phyloP scores from a whole-genome alignment of 257 asterid genomes.

The Eustoma russellianum region DNA sequence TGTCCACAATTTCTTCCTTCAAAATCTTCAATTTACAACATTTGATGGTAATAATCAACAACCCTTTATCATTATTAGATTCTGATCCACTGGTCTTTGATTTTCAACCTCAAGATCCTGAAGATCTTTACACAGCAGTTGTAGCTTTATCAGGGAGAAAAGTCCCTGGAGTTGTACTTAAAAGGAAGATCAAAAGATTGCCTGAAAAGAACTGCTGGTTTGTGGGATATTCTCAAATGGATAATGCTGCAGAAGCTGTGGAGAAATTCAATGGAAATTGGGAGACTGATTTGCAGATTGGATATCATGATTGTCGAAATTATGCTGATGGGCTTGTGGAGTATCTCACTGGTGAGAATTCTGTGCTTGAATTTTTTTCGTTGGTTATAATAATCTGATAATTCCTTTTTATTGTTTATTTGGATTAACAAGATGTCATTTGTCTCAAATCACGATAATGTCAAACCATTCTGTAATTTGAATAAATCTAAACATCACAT shows the following conservation, averaged over 20 bases:
- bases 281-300: constrained; percentile 52
- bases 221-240: constrained; percentile 41
- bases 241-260: constrained; percentile 26
- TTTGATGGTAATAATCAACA: constrained; percentile 65
- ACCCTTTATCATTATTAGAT: constrained; percentile 21
- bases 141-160: constrained; percentile 52
- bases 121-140: constrained; percentile 44
- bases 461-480: no score
- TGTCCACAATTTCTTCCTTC: constrained; percentile 56
- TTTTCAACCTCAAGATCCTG: constrained; percentile 81
- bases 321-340: constrained; percentile 54
- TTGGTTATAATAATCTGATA: no score
- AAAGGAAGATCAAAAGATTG: constrained; percentile 41
- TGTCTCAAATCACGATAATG: no score
- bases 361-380: constrained; percentile 5
- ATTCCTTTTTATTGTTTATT: no score
- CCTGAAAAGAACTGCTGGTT: constrained; percentile 70
- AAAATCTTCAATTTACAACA: constrained; percentile 51
- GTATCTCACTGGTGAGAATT: constrained; percentile 45
- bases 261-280: constrained; percentile 39
- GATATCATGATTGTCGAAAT: constrained; percentile 62
- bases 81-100: constrained; percentile 43
- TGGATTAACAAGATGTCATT: no score
- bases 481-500: no score
- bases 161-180: constrained; percentile 46